Evolutionary conservation across 2,329 filamentous ascomycete species (phyloP).

Genomic region (Microcyclospora pomicola): DNA sequence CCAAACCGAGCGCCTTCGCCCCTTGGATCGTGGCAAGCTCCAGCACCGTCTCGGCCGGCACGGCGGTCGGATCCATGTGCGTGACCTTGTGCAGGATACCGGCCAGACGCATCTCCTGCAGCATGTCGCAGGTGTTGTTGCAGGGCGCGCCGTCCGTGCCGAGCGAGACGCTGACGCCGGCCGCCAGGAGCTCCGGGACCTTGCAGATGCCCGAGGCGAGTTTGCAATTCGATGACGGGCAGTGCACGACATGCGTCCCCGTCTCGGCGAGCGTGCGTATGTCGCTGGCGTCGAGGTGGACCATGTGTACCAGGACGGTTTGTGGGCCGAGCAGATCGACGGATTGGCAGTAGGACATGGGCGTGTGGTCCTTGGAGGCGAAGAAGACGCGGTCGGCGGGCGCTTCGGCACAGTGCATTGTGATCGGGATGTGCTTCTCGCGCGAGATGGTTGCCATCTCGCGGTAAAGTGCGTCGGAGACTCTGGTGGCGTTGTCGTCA

Average conservation of each 20-base stretch:
- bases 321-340: slow-evolving; percentile 28
- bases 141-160: slow-evolving; percentile 42
- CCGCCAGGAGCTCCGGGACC: slow-evolving; percentile 31
- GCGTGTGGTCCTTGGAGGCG: slow-evolving; percentile 21
- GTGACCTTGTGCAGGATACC: slow-evolving; percentile 36
- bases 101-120: slow-evolving; percentile 41
- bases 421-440: slow-evolving; percentile 23
- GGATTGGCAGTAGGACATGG: slow-evolving; percentile 31
- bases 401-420: slow-evolving; percentile 27
- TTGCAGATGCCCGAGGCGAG: slow-evolving; percentile 38
- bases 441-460: slow-evolving; percentile 22
- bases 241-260: slow-evolving; percentile 36
- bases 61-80: slow-evolving; percentile 28
- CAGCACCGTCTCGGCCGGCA: slow-evolving; percentile 34
- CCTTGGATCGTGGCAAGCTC: slow-evolving; percentile 41
- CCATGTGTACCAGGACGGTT: slow-evolving; percentile 40
- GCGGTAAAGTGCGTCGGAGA: slow-evolving; percentile 22
- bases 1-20: slow-evolving; percentile 32
- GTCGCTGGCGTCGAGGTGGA: slow-evolving; percentile 34
- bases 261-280: slow-evolving; percentile 27
- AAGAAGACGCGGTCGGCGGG: slow-evolving; percentile 22
- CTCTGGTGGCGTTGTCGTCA: slow-evolving; percentile 10
- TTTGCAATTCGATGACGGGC: slow-evolving; percentile 39
- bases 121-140: slow-evolving; percentile 38
- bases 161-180: slow-evolving; percentile 33